Conservation (phyloP, 2,329 filamentous ascomycete genomes). For the Didymella arachidicola region DNA sequence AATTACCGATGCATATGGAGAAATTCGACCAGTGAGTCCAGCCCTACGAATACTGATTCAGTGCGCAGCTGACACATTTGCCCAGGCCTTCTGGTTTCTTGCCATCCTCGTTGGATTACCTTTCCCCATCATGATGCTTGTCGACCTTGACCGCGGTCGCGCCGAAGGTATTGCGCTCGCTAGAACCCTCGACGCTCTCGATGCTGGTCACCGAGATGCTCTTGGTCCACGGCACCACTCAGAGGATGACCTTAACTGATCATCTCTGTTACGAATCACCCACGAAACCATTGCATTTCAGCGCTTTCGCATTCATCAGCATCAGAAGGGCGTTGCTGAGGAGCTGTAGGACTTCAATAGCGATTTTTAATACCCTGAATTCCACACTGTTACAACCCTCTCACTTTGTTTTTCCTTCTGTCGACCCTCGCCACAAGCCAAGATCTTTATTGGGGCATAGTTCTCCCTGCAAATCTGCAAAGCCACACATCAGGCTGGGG, state of each 20-base stretch:
- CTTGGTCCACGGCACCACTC: neutral
- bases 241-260: neutral
- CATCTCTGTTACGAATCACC: neutral
- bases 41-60: conserved; percentile 1
- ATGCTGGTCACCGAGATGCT: neutral
- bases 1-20: conserved; percentile 76
- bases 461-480: too few relatives aligned
- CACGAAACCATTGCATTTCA: neutral
- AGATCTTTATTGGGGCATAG: neutral
- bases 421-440: neutral
- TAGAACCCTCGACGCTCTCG: conserved; percentile 44
- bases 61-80: neutral
- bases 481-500: too few relatives aligned
- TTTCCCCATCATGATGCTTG: conserved; percentile 81
- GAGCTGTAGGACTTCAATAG: neutral
- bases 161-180: conserved; percentile 53
- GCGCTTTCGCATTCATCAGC: neutral
- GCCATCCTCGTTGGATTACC: conserved; percentile 84
- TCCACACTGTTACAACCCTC: neutral
- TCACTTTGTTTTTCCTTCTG: neutral
- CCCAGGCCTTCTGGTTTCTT: conserved; percentile 85
- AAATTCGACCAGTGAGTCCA: conserved; percentile 55
- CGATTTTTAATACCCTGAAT: conserved; percentile 4
- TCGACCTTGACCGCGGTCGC: conserved; percentile 74
- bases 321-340: conserved; percentile 1